phyloP scores from a whole-genome alignment of 345 rosid species.

The Gossypium longicalyx region DNA sequence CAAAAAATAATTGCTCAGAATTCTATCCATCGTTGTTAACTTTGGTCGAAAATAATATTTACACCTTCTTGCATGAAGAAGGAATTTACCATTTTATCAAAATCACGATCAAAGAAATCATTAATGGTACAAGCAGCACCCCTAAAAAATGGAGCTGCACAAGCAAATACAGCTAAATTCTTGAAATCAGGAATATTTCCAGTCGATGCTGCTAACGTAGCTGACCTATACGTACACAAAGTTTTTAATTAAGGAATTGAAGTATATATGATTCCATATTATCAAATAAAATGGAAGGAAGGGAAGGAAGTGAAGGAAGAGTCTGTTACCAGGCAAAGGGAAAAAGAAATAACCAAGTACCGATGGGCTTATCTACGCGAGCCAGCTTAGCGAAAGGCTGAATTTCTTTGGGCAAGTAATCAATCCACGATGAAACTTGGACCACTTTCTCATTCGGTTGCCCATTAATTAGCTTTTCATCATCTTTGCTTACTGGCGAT shows the following conservation, averaged over 20 bases:
- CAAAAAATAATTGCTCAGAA: too few species aligned
- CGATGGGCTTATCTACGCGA: conserved; percentile 25
- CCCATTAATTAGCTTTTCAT: background rate
- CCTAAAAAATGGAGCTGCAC: background rate
- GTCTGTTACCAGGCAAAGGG: conserved; percentile 4
- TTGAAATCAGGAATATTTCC: background rate
- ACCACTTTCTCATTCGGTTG: background rate
- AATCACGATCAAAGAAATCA: background rate
- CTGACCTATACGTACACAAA: background rate
- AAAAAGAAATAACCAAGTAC: background rate
- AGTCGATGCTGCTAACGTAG: background rate
- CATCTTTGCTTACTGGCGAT: background rate
- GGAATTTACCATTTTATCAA: background rate
- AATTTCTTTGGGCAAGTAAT: background rate
- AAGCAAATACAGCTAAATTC: background rate
- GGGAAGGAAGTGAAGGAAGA: background rate
- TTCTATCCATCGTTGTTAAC: too few species aligned
- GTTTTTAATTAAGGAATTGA: too few species aligned
- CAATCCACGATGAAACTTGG: background rate
- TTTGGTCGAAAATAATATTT: too few species aligned
- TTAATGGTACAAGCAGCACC: conserved; percentile 9
- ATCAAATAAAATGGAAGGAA: background rate
- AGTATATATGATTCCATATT: too few species aligned
- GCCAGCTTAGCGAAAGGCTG: conserved; percentile 79
- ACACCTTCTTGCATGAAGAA: background rate